Percentiles rank a stretch among this genome's conserved stretches.
These are phyloP conservation scores for Schrenkiella parvula DNA, from an alignment of 345 rosid genomes.

Conservation along the genomic window DNA sequence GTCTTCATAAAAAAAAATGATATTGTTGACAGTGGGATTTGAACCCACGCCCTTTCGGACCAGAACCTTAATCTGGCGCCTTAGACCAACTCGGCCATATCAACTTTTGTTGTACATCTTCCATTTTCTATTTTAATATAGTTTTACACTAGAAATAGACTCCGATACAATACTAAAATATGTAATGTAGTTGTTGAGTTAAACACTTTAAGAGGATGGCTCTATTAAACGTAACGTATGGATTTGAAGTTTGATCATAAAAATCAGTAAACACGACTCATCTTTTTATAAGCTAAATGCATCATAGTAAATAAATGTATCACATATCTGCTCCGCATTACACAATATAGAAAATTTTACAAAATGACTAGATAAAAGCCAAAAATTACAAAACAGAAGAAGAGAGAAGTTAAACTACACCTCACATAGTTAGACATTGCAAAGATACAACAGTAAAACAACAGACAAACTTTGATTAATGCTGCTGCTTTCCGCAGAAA, in stretches of 20 bases:
- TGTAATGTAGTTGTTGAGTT: neutral
- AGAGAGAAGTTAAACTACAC: neutral
- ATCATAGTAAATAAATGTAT: neutral
- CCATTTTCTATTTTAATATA: fast-evolving
- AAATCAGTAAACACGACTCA: neutral
- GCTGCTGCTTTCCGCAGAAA: neutral
- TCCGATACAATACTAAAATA: too few relatives aligned
- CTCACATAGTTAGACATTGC: conserved; percentile 16
- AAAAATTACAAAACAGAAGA: neutral
- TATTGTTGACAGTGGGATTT: conserved; percentile 87
- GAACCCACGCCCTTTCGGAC: conserved; percentile 99
- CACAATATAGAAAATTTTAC: neutral
- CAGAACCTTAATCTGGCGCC: conserved; percentile 99
- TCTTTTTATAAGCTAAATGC: neutral
- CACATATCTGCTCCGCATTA: neutral
- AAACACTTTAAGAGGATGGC: neutral
- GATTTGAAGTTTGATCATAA: too few relatives aligned
- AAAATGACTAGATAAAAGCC: neutral
- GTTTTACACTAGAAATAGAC: neutral
- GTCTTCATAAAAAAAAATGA: neutral
- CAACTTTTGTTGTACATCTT: conserved; percentile 20
- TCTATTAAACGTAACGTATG: neutral
- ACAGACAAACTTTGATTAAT: conserved; percentile 6
- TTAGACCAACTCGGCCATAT: conserved; percentile 99
- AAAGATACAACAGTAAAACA: conserved; percentile 11